A percentile compares a stretch with the other conserved stretches of the same genome.
Evolutionary conservation across 2,329 filamentous ascomycete genomes (phyloP).

Genomic region (Alternaria sp.): DNA sequence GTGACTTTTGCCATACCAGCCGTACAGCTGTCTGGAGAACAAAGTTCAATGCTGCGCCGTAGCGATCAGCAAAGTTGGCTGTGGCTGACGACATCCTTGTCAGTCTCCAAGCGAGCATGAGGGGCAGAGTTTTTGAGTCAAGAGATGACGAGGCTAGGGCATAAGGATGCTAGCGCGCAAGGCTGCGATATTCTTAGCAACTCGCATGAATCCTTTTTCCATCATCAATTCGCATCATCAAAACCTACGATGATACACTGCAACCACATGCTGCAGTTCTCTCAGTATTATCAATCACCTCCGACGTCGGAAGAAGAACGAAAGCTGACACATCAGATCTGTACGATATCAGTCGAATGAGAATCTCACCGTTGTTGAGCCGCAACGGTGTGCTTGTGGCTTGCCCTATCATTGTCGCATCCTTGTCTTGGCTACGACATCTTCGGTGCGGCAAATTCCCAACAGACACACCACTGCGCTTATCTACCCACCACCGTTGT

Average conservation of each 20-base stretch:
- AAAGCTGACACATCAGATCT: constrained; percentile 4
- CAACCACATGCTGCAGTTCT: background rate
- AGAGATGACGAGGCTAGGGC: background rate
- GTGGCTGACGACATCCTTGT: background rate
- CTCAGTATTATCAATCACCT: background rate
- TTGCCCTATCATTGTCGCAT: constrained; percentile 1
- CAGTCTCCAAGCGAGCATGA: constrained; percentile 13
- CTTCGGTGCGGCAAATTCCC: constrained; percentile 18
- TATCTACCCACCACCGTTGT: constrained; percentile 6
- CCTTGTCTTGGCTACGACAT: constrained; percentile 1
- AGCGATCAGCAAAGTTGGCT: background rate
- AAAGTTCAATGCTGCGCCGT: constrained; percentile 2
- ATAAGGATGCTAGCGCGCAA: background rate
- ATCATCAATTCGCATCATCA: background rate
- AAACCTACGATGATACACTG: background rate
- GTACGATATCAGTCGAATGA: constrained; percentile 2
- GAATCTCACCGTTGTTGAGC: constrained; percentile 16
- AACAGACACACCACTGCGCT: constrained; percentile 11
- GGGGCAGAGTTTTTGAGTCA: constrained; percentile 11
- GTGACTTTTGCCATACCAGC: background rate
- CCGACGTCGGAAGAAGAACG: background rate
- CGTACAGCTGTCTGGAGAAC: background rate
- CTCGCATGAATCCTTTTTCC: background rate
- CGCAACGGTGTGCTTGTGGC: constrained; percentile 11
- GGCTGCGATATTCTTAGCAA: constrained; percentile 7